phyloP scores from a whole-genome alignment of 75 land plant species.

The Azolla pinnata region DNA sequence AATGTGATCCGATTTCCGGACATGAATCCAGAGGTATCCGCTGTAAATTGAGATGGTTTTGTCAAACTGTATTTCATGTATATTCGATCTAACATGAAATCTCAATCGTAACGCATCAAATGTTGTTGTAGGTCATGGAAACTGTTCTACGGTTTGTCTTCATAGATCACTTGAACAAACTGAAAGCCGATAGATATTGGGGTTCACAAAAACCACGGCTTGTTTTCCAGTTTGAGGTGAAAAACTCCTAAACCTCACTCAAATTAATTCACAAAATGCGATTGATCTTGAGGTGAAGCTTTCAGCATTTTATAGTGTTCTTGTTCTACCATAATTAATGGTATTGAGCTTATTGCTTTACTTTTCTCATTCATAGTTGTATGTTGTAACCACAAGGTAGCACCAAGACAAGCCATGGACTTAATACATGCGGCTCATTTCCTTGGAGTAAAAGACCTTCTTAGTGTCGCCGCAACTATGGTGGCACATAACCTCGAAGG shows the following conservation, averaged over 20 bases:
- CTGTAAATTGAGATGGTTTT: background rate
- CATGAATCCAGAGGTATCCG: slow-evolving; percentile 12
- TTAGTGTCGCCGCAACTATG: slow-evolving; percentile 30
- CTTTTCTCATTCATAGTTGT: too few relatives aligned
- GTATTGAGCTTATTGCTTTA: background rate
- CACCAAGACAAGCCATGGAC: slow-evolving; percentile 31
- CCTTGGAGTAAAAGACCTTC: slow-evolving; percentile 21
- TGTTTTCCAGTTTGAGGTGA: slow-evolving; percentile 29
- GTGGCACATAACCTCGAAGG: slow-evolving; percentile 28
- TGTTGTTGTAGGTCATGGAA: slow-evolving; percentile 20
- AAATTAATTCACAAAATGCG: background rate
- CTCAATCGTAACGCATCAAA: background rate
- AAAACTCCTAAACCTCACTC: background rate
- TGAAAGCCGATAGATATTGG: slow-evolving; percentile 30
- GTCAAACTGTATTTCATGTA: slow-evolving; percentile 4
- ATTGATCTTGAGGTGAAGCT: background rate
- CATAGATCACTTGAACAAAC: slow-evolving; percentile 24
- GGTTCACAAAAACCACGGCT: slow-evolving; percentile 21
- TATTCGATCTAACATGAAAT: too few relatives aligned
- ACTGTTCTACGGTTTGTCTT: slow-evolving; percentile 24
- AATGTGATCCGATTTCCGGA: slow-evolving; percentile 23
- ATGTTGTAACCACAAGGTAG: too few relatives aligned
- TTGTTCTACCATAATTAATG: background rate
- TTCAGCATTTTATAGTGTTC: slow-evolving; percentile 3
- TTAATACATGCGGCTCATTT: slow-evolving; percentile 29